Evolutionary conservation across 2,329 filamentous ascomycete species (phyloP).

Genomic region (Epichloe sp.): DNA sequence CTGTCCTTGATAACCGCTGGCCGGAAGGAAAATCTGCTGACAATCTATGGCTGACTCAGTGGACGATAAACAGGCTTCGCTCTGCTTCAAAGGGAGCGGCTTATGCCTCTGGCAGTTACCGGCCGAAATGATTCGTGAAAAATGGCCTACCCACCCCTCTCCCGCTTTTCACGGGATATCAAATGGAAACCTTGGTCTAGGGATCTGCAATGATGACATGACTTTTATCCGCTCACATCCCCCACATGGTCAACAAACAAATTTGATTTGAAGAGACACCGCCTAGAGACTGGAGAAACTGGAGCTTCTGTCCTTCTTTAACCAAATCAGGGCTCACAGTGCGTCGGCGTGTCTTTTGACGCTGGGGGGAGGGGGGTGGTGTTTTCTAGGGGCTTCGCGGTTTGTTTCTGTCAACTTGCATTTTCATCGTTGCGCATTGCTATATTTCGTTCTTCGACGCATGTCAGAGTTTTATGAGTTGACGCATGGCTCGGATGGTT

Average conservation of each 20-base stretch:
- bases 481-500: slow-evolving; percentile 26
- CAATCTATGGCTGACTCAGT: slow-evolving; percentile 70
- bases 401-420: slow-evolving; percentile 9
- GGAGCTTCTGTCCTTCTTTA: not conserved
- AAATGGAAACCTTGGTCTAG: slow-evolving; percentile 3
- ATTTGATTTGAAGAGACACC: not conserved
- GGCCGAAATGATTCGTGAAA: slow-evolving; percentile 20
- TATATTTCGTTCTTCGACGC: slow-evolving; percentile 31
- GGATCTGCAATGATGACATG: not conserved
- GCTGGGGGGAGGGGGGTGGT: not conserved
- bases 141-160: slow-evolving; percentile 5
- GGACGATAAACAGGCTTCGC: slow-evolving; percentile 73
- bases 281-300: not conserved
- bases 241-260: not conserved
- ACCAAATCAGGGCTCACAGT: not conserved
- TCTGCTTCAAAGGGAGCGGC: slow-evolving; percentile 62
- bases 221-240: not conserved
- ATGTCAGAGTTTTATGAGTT: slow-evolving; percentile 20
- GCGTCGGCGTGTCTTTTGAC: not conserved
- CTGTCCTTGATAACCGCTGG: slow-evolving; percentile 62
- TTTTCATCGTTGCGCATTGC: slow-evolving; percentile 21
- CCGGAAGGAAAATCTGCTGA: slow-evolving; percentile 58
- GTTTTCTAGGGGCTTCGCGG: slow-evolving; percentile 6
- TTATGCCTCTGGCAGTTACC: slow-evolving; percentile 27
- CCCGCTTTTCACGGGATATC: slow-evolving; percentile 6